Evolutionary conservation across 768 basidiomycete species (phyloP), one percentile per base, ranked within the genome.

Genomic region (Russula sp.): DNA sequence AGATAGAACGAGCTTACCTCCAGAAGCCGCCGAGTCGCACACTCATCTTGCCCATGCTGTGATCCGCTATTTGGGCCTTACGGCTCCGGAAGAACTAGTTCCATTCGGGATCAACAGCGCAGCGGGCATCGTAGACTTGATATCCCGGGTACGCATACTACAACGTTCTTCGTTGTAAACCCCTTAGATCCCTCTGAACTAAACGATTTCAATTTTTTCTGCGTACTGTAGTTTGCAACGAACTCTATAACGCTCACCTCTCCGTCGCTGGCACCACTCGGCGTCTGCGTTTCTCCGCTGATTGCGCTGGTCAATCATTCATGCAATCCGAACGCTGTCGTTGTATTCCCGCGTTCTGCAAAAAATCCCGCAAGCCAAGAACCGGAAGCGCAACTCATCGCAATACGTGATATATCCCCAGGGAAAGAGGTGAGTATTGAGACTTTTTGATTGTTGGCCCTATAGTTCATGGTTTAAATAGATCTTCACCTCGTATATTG

Each of bases 211-310:
- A 69, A 56, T 20, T n/a, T 30, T 30, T 54, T n/a, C 16, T 36
- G 13, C 30, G 14, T 46, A 20, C 4, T 10, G 36, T 24, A 98
- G 94, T 94, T 98, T 72, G 84, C 85, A 11, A 90, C 92, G 8
- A 99, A 99, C 73, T 88, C 96, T 0, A 90, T 98, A 71, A 89
- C 94, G 0, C 76, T 97, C 11, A 88, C 93, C 1, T 83, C 88
- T 0, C 85, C 90, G 0, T 81, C 89, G 5, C 78, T 98, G 18
- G 82, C 84, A 2, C 89, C 94, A 0, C 79, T 98, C 40, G 96
- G 96, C 7, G 86, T 87, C 2, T 85, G 88, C n/a, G 81, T 95
- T 16, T 90, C 91, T 0, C 94, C 95, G 0, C 70, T 83, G 0
- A 76, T 88, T 5, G 94, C 94, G 0, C 78, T 97, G 13, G 82